Base-by-base conservation (phyloP, 495 filamentous ascomycete genomes). In the Penicillium manginii region DNA sequence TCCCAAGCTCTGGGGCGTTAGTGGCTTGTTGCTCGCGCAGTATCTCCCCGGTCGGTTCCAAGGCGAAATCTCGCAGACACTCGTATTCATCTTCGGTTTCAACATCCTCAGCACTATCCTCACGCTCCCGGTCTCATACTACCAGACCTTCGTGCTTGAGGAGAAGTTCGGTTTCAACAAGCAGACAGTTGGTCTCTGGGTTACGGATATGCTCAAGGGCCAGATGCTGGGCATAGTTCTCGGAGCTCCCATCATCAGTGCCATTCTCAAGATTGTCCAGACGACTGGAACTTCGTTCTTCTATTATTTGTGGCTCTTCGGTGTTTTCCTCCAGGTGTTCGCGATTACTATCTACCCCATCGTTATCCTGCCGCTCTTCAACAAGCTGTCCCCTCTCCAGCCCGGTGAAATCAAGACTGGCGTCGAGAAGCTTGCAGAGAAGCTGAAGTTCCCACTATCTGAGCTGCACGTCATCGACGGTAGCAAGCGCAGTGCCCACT, bases 151-250 rank as follows among this genome's bases (percentile, higher is more conserved):
- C 69, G 90, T 97, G 40, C 81, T 98, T 43, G 94, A 98, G 71
- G 92, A 98, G 81, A 90, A 92, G 67, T 98, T 93, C 71, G 96
- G 94, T 22, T 98, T 98, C 83, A 98, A 98, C 75, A 98, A 98
- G 81, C 91, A 96, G 78, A 98, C 94, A 0, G 73, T 90, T 39
- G 87, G 87, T 74, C 81, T 97, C 4, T 98, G 92, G 81, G 75
- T 98, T 45, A 90, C 86, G 62, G 94, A 98, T 69, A 86, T 96
- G 81, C 76, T 97, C 75, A 98, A 98, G 83, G 85, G 86, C 32
- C 93, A 96, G 73, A 79, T 89, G 60, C 84, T 98, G 43, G 84
- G 86, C 53, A 78, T 93, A 62, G 86, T 85, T 50, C 78, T 98
- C 29, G 89, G 89, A 60, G 83, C 89, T 52, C 94, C 96, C 4